Base-by-base conservation (phyloP, 2,329 filamentous ascomycete genomes). In the Diaporthe humulicola region DNA sequence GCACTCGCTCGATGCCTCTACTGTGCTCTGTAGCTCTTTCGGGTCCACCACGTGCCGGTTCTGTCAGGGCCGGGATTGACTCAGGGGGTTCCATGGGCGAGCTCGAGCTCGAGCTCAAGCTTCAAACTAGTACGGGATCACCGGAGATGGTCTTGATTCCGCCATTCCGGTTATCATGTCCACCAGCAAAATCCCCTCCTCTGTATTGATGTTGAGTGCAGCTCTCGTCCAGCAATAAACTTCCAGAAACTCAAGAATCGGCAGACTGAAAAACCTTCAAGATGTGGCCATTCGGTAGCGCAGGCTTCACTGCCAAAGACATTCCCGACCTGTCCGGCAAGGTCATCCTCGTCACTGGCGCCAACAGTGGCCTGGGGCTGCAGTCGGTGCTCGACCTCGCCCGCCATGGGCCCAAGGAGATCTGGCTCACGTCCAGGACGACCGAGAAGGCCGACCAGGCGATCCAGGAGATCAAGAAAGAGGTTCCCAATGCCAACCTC, bases 331-430 rank as follows among this genome's bases (percentile, higher is more conserved):
- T 86, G 38, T 69, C 78, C 2, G 83, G 81, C 64, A 85, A 87
- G 74, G 84, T 85, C 17, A 85, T 88, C 70, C 81, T 89, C 33
- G 82, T 89, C 48, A 89, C 87, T 0, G 87, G 87, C 57, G 87
- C 85, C 71, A 89, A 87, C 72, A 80, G 83, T n/a, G 88, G 88
- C 0, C 83, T 90, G 0, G 88, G 88, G 33, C 85, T 83, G 74
- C 83, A 86, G 76, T 83, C 83, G n/a, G 79, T 87, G 57, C 79
- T 86, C 17, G 82, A 85, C 25, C 81, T 87, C 8, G 83, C 85
- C 30, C 82, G 82, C 66, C 86, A 88, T 76, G 76, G 73, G 5
- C 81, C 82, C 1, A 74, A 76, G 25, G 77, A 77, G 61, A 81
- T 83, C 70, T 82, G 78, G 77, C 79, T 82, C 45, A 79, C 77